These are phyloP conservation scores for Capsaspora owczarzaki DNA, from an alignment of 78 protist genomes.

Conservation along the genomic window DNA sequence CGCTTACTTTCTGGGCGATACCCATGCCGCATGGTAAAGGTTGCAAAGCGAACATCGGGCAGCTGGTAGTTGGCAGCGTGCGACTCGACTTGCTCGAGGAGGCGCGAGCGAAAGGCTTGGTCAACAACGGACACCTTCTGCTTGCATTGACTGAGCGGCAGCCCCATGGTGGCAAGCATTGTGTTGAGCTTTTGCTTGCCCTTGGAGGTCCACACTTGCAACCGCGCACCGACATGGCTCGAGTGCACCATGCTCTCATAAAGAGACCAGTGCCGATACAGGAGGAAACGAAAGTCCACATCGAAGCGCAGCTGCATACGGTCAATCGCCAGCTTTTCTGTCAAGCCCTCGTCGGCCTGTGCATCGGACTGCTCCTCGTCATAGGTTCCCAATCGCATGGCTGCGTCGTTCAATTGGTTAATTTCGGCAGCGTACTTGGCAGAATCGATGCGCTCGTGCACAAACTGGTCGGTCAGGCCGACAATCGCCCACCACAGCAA, in stretches of 20 bases:
- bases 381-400: neutral
- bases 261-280: slow-evolving; percentile 55
- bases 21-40: no score
- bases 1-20: no score
- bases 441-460: slow-evolving; percentile 35
- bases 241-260: slow-evolving; percentile 38
- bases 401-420: neutral
- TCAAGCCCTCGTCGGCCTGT: neutral
- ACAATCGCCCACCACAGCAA: slow-evolving; percentile 53
- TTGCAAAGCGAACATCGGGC: no score
- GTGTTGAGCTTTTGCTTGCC: slow-evolving; percentile 37
- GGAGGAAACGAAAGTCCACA: slow-evolving; percentile 47
- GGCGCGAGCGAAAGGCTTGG: neutral
- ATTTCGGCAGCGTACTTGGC: slow-evolving; percentile 17
- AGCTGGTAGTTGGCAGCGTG: no score
- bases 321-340: neutral
- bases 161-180: slow-evolving; percentile 44
- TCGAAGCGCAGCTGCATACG: neutral
- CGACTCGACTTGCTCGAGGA: no score
- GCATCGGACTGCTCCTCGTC: neutral
- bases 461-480: slow-evolving; percentile 54
- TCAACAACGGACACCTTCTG: neutral
- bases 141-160: slow-evolving; percentile 42
- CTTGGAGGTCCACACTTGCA: slow-evolving; percentile 37
- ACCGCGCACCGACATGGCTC: slow-evolving; percentile 27